phyloP scores from a whole-genome alignment of 1,139 yeast species.

The Taphrina flavorubra region DNA sequence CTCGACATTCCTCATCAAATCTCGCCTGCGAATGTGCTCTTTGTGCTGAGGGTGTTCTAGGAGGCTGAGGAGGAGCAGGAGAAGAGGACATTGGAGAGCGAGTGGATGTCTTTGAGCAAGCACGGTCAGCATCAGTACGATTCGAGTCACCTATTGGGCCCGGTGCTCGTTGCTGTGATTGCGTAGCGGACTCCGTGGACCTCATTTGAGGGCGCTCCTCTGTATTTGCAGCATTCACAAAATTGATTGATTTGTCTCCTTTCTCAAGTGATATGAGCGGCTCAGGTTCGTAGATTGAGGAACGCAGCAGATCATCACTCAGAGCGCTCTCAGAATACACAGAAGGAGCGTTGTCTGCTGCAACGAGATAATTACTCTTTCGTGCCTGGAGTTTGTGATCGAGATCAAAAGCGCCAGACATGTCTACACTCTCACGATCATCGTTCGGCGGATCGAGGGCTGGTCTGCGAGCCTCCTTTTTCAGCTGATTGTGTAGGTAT shows the following conservation, averaged over 20 bases:
- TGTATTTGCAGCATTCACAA: not conserved
- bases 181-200: not conserved
- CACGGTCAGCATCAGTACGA: not conserved
- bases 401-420: slow-evolving; percentile 12
- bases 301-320: not conserved
- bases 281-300: not conserved
- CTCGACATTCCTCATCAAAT: not conserved
- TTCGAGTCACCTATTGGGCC: not conserved
- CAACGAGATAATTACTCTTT: slow-evolving; percentile 8
- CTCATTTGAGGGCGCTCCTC: not conserved
- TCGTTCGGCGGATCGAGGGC: not conserved
- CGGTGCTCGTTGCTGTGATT: not conserved
- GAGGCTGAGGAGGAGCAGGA: not conserved
- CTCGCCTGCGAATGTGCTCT: not conserved
- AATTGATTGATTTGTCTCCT: not conserved
- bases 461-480: not conserved
- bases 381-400: slow-evolving; percentile 18
- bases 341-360: slow-evolving; percentile 16
- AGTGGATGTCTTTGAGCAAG: not conserved
- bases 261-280: not conserved
- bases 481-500: slow-evolving; percentile 14
- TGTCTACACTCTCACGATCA: slow-evolving; percentile 2
- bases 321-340: slow-evolving; percentile 11
- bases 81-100: not conserved
- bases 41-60: not conserved